These are phyloP conservation scores for Triadica sebifera DNA, from an alignment of 345 rosid genomes.

Conservation along the genomic window DNA sequence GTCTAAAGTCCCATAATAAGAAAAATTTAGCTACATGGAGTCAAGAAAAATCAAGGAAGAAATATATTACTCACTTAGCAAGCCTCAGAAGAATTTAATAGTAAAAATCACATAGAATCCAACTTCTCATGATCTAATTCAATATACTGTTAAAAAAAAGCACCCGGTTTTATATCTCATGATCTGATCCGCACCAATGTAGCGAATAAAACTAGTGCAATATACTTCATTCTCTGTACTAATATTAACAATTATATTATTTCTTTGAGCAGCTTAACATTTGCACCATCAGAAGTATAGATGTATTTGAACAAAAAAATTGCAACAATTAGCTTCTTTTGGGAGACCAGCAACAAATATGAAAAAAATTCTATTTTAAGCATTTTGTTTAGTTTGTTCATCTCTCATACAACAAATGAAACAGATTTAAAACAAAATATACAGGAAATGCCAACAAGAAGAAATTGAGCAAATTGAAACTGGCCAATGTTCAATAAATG, in stretches of 20 bases:
- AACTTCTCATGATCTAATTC: not conserved
- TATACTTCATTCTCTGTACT: not conserved
- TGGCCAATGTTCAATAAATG: not conserved
- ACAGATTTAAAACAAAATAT: not conserved
- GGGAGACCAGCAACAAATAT: not conserved
- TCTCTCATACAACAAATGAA: not conserved
- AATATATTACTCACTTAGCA: not conserved
- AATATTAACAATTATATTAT: not conserved
- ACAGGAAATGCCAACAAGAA: not conserved
- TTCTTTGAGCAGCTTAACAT: not conserved
- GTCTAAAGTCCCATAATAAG: too few species aligned
- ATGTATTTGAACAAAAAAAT: not conserved
- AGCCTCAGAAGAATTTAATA: not conserved
- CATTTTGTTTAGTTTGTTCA: not conserved
- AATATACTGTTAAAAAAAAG: not conserved
- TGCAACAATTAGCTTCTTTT: not conserved
- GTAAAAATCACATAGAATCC: not conserved
- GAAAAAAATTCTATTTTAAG: not conserved
- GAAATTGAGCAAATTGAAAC: not conserved
- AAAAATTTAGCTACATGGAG: too few species aligned
- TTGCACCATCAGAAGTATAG: not conserved
- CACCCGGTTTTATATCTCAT: not conserved
- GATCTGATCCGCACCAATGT: not conserved
- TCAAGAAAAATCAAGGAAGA: too few species aligned
- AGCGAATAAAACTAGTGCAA: not conserved